Evolutionary conservation across 306 rosid species (phyloP).

Genomic region (Senna tora): DNA sequence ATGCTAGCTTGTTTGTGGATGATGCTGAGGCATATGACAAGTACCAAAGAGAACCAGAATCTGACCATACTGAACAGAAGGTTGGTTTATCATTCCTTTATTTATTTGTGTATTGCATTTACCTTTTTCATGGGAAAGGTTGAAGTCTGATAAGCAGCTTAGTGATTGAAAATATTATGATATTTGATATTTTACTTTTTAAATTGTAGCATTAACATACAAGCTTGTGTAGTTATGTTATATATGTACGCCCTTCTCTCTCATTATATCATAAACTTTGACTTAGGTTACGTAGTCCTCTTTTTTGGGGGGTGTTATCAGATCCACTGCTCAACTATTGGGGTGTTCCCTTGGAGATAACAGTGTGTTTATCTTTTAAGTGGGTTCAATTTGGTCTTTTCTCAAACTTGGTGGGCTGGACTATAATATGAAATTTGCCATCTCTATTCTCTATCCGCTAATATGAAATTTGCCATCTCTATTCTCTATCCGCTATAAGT

Average conservation of each 20-base stretch:
- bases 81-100: conserved; percentile 46
- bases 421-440: neutral
- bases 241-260: neutral
- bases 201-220: neutral
- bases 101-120: conserved; percentile 15
- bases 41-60: conserved; percentile 72
- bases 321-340: neutral
- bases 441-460: neutral
- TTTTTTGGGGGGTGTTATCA: too few species aligned
- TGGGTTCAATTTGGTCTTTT: neutral
- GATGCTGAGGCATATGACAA: conserved; percentile 91
- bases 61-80: conserved; percentile 53
- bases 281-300: too few species aligned
- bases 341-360: neutral
- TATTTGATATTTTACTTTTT: conserved; percentile 6
- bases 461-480: neutral
- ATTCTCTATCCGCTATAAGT: neutral
- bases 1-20: conserved; percentile 96
- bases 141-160: neutral
- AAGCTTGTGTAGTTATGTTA: neutral
- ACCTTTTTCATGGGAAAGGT: neutral
- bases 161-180: neutral
- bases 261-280: neutral
- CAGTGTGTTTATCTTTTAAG: neutral
- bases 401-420: neutral